phyloP scores from a whole-genome alignment of 352 stramenopile genomes.

The Plasmopara halstedii region DNA sequence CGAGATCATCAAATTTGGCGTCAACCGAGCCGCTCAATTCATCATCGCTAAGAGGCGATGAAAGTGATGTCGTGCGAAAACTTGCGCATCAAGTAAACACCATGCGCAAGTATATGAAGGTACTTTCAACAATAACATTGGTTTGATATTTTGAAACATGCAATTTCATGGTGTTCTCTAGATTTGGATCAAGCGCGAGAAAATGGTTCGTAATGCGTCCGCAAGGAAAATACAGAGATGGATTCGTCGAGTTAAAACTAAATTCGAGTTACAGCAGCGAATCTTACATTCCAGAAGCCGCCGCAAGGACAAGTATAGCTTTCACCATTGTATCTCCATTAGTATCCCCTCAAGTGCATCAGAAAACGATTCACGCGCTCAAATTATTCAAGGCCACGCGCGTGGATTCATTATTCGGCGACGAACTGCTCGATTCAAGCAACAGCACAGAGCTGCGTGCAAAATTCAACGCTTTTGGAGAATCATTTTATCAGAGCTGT shows the following conservation, averaged over 20 bases:
- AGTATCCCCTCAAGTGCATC: neutral
- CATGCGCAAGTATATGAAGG: conserved; percentile 74
- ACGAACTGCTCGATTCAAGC: conserved; percentile 5
- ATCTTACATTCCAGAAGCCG: conserved; percentile 6
- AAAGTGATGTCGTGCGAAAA: conserved; percentile 12
- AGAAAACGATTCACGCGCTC: conserved; percentile 5
- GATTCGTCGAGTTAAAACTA: conserved; percentile 10
- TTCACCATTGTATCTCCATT: conserved; percentile 20
- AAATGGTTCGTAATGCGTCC: conserved; percentile 39
- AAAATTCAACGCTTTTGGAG: conserved; percentile 25
- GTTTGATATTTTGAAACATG: neutral
- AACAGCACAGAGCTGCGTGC: conserved; percentile 2
- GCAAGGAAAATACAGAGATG: conserved; percentile 42
- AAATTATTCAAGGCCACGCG: conserved; percentile 16
- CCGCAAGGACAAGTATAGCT: conserved; percentile 14
- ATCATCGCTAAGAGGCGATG: neutral
- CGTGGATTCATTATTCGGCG: conserved; percentile 19
- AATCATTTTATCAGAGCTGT: conserved; percentile 1
- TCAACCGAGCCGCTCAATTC: neutral
- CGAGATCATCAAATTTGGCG: neutral
- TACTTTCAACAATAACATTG: too few relatives aligned
- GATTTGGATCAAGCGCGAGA: conserved; percentile 64
- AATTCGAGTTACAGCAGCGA: conserved; percentile 2
- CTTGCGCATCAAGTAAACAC: conserved; percentile 41
- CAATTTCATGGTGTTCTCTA: conserved; percentile 1